Percentiles rank a stretch among this genome's conserved stretches.
Evolutionary conservation across 176 grass and related monocot species (phyloP).

Genomic region (Rhynchospora tenuis): DNA sequence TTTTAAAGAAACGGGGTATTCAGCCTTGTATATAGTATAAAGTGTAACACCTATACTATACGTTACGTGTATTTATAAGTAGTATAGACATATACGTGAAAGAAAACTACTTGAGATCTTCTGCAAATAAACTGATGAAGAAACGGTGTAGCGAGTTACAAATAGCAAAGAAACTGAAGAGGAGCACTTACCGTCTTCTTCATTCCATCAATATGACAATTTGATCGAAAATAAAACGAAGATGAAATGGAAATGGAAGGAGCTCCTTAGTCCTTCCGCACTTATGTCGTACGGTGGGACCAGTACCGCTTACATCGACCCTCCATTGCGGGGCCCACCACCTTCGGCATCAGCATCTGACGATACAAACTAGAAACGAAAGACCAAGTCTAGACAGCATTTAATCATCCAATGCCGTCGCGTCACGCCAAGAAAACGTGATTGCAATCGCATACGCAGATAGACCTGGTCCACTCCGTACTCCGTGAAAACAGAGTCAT

Average conservation of each 20-base stretch:
- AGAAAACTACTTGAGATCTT: background rate
- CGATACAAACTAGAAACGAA: background rate
- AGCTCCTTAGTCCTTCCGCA: background rate
- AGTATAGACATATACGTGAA: no score
- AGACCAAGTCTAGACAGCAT: conserved; percentile 5
- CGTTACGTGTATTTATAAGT: no score
- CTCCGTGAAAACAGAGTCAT: background rate
- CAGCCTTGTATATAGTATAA: no score
- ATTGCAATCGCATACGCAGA: background rate
- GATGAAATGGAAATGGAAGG: background rate
- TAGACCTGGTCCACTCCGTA: background rate
- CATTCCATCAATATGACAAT: no score
- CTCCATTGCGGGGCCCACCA: background rate
- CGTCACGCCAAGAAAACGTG: conserved; percentile 24
- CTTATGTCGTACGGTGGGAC: background rate
- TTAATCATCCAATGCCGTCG: background rate
- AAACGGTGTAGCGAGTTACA: background rate
- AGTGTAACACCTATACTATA: no score
- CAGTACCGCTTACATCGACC: background rate
- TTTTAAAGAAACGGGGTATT: no score
- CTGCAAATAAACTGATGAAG: background rate
- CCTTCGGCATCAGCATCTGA: background rate
- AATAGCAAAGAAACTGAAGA: background rate
- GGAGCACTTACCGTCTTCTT: no score
- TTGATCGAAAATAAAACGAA: no score